A percentile compares a stretch with the other conserved stretches of the same genome.
These are phyloP conservation scores for Phytopythium aichiense DNA, from an alignment of 352 stramenopile genomes.

Conservation along the genomic window DNA sequence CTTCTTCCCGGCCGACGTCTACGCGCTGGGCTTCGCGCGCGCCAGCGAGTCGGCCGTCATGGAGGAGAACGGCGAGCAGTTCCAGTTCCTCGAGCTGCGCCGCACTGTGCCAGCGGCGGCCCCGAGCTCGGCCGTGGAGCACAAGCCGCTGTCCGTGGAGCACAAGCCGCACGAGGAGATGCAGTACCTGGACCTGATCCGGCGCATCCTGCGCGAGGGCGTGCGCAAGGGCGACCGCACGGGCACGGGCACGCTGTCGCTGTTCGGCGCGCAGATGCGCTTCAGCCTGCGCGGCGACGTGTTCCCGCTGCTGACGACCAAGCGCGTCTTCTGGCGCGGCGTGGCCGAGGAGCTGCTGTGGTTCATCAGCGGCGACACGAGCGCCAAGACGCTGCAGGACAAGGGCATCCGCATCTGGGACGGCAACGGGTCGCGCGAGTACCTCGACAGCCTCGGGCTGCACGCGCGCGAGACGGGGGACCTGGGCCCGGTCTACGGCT, in stretches of 20 bases:
- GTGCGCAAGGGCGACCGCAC: slow-evolving; percentile 95
- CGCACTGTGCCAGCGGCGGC: not conserved
- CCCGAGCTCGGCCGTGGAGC: slow-evolving; percentile 4
- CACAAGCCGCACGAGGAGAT: slow-evolving; percentile 46
- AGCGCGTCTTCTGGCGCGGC: slow-evolving; percentile 98
- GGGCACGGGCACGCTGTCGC: slow-evolving; percentile 97
- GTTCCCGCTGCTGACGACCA: slow-evolving; percentile 99
- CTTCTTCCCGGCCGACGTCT: slow-evolving; percentile 86
- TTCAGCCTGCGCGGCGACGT: slow-evolving; percentile 93
- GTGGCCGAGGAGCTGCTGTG: slow-evolving; percentile 99
- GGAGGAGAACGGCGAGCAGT: slow-evolving; percentile 76
- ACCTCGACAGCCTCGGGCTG: slow-evolving; percentile 91
- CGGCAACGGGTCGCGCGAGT: slow-evolving; percentile 97
- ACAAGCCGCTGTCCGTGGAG: not conserved
- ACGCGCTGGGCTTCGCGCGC: slow-evolving; percentile 45
- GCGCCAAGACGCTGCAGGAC: slow-evolving; percentile 93
- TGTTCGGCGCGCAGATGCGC: slow-evolving; percentile 97
- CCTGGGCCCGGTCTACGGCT: slow-evolving; percentile 95
- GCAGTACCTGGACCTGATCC: slow-evolving; percentile 92
- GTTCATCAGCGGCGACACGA: slow-evolving; percentile 98
- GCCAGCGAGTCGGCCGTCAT: slow-evolving; percentile 44
- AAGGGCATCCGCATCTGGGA: slow-evolving; percentile 99
- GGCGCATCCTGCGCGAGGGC: slow-evolving; percentile 95
- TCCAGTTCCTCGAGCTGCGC: slow-evolving; percentile 70
- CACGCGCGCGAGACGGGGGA: slow-evolving; percentile 95